Percentiles rank a stretch among this genome's conserved stretches.
Evolutionary conservation across 495 filamentous ascomycete species (phyloP).

Genomic region (Tuber borchii): DNA sequence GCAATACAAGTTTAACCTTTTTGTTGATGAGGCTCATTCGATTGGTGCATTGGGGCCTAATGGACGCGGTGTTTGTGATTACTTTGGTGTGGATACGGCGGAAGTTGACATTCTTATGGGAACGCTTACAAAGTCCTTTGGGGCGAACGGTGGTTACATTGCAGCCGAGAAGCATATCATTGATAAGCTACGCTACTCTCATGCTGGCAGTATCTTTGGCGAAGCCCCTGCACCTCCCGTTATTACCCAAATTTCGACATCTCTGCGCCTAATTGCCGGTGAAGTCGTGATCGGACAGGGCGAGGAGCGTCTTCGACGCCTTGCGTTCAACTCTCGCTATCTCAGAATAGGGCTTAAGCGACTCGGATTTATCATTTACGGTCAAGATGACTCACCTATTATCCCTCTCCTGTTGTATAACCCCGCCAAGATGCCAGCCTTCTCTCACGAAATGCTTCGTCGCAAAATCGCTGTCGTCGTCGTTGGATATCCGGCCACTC

Average conservation of each 20-base stretch:
- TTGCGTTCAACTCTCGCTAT: constrained; percentile 98
- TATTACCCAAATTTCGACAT: constrained; percentile 76
- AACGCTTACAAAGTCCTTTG: constrained; percentile 95
- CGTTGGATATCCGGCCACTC: constrained; percentile 96
- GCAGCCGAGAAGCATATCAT: constrained; percentile 86
- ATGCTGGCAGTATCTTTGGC: constrained; percentile 79
- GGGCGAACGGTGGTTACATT: constrained; percentile 94
- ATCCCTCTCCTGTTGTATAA: constrained; percentile 91
- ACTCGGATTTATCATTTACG: constrained; percentile 92
- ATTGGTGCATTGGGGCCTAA: constrained; percentile 84
- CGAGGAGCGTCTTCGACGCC: constrained; percentile 87
- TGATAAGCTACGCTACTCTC: constrained; percentile 76
- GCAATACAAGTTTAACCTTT: constrained; percentile 93
- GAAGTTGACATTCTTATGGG: constrained; percentile 97
- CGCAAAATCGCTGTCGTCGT: constrained; percentile 98
- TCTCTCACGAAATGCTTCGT: constrained; percentile 95
- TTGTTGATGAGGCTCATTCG: constrained; percentile 94
- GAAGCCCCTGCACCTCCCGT: constrained; percentile 83
- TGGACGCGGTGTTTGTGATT: constrained; percentile 93
- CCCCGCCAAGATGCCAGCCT: constrained; percentile 94
- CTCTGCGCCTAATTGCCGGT: constrained; percentile 79
- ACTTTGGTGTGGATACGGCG: constrained; percentile 79
- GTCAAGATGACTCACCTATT: constrained; percentile 96
- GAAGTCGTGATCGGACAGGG: constrained; percentile 85
- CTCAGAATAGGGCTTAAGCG: constrained; percentile 94